Base-by-base conservation (phyloP, 2,329 filamentous ascomycete genomes). In the Zymoseptoria crescenta region DNA sequence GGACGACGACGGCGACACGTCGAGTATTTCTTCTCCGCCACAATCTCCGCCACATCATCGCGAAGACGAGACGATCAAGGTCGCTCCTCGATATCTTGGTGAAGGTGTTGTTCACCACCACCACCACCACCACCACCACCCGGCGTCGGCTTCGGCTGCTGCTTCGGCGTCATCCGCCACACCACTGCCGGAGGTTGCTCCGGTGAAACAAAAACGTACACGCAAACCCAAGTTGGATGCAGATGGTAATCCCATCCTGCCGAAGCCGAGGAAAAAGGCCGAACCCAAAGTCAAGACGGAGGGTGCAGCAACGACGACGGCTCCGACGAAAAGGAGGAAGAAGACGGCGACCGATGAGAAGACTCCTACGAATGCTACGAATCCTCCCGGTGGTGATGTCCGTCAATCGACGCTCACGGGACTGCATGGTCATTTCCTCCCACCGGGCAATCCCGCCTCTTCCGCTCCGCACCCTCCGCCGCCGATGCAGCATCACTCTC, bases 241-340 rank as follows among this genome's bases (percentile, higher is more conserved):
- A 58, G 73, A 72, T 63, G 77, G 76, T 55, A 77, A 77, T 61
- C 69, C 74, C 3, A 29, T 57, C 16, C 74, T 74, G 63, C 69
- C 71, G 57, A 73, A 75, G 64, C 68, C 76, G 45, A 73, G 78
- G 59, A 79, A 78, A 66, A 71, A 75, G 19, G 69, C 72, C 28
- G 75, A 76, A 57, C 73, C 75, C 54, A 68, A 87, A 80, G 69
- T 82, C 58, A 70, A 69, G 64, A 64, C 64, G 16, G 67, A 66
- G 52, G 61, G 58, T 30, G 70, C 70, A 41, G 69, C 73, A 3
- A 71, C 67, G 51, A 59, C 74, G 30, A 68, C 71, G 52, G 72
- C 79, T 60, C 80, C 65, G 84, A 79, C 73, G 71, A 77, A 68
- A 74, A 74, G 66, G 67, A 75, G 75, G 58, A 74, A 69, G 54